phyloP scores from a whole-genome alignment of 768 basidiomycete genomes.

The Saitozyma podzolica region DNA sequence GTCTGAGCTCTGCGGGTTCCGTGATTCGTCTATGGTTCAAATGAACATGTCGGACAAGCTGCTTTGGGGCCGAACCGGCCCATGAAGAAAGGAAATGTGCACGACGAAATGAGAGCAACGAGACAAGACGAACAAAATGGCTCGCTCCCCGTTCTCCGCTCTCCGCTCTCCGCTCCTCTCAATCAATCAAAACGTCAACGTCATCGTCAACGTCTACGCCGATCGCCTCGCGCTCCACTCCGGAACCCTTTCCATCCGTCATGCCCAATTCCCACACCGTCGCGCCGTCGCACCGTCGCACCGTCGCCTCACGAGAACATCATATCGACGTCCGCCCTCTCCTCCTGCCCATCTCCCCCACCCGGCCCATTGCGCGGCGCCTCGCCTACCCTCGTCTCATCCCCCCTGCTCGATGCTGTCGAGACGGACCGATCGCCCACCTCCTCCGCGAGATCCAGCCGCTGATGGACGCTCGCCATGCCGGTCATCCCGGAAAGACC shows the following conservation, averaged over 20 bases:
- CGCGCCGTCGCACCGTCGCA: too few relatives aligned
- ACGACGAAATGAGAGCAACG: too few relatives aligned
- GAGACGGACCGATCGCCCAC: background rate
- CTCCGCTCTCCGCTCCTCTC: too few relatives aligned
- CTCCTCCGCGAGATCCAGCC: conserved; percentile 18
- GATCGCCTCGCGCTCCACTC: background rate
- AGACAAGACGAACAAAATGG: too few relatives aligned
- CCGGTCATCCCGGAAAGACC: background rate
- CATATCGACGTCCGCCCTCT: background rate
- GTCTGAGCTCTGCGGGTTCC: too few relatives aligned
- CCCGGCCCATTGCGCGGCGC: background rate
- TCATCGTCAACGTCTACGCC: background rate
- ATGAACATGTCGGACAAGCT: too few relatives aligned
- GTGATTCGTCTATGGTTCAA: too few relatives aligned
- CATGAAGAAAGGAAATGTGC: too few relatives aligned
- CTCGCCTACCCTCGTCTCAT: background rate
- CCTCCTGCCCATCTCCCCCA: background rate
- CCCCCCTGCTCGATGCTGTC: background rate
- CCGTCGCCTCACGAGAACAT: background rate
- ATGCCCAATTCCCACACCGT: background rate
- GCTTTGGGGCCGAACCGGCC: too few relatives aligned
- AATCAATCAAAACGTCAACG: too few relatives aligned
- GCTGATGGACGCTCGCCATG: conserved; percentile 10
- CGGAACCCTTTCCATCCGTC: background rate
- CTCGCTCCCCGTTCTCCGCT: too few relatives aligned